A percentile compares a stretch with the other conserved stretches of the same genome.
Conservation (phyloP, 495 filamentous ascomycete genomes). For the Xylaria telfairii region DNA sequence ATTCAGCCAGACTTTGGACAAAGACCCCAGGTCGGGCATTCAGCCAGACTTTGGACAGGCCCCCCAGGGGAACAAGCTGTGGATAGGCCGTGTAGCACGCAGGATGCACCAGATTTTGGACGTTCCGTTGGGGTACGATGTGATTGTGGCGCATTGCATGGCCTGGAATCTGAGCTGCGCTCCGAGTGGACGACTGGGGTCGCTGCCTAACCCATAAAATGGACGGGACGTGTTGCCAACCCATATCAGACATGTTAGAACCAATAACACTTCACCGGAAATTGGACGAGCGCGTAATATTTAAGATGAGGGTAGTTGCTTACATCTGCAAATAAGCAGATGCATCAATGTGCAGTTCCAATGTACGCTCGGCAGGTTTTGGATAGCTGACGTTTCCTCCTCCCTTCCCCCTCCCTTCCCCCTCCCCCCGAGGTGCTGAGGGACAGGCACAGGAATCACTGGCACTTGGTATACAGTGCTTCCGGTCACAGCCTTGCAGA, state of each 20-base stretch:
- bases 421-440: no score
- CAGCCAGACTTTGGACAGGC: neutral
- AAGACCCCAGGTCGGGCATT: neutral
- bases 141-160: neutral
- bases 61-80: neutral
- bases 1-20: constrained; percentile 6
- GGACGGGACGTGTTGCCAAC: neutral
- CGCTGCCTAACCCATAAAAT: constrained; percentile 2
- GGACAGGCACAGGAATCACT: neutral
- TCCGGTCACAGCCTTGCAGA: neutral
- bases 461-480: no score
- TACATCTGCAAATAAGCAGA: neutral
- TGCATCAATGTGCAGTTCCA: neutral
- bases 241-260: neutral
- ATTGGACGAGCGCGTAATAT: neutral
- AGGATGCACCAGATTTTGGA: neutral
- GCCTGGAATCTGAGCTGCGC: neutral
- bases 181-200: neutral
- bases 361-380: neutral
- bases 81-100: neutral
- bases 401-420: no score
- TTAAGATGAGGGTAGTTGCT: no score
- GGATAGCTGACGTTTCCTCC: neutral
- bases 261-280: constrained; percentile 1
- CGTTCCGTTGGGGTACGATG: neutral